Evolutionary conservation across 208 protist species (phyloP).

Genomic region (Leptomonas seymouri): DNA sequence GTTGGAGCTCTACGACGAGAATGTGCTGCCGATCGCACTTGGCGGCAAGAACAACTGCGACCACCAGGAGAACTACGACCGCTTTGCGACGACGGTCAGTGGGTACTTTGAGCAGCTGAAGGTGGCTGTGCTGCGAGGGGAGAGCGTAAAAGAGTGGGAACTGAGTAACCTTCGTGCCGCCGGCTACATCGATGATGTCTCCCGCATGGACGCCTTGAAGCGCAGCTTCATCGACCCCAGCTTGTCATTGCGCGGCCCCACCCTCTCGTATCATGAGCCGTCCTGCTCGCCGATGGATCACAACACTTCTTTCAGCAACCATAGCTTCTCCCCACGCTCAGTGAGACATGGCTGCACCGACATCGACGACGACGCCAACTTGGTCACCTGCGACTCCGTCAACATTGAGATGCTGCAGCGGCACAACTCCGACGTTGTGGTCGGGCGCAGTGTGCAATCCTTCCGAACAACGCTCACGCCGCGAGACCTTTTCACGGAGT

Average conservation of each 20-base stretch:
- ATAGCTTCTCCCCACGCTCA: slow-evolving; percentile 6
- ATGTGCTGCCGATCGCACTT: slow-evolving; percentile 60
- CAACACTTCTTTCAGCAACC: slow-evolving; percentile 1
- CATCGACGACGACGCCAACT: slow-evolving; percentile 31
- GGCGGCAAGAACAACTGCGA: slow-evolving; percentile 79
- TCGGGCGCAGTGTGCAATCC: background rate
- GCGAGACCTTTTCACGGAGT: slow-evolving; percentile 48
- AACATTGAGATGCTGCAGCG: slow-evolving; percentile 9
- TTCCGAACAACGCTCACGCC: background rate
- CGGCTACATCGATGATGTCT: slow-evolving; percentile 30
- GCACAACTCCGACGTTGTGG: background rate
- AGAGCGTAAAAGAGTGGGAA: slow-evolving; percentile 82
- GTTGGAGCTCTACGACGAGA: slow-evolving; percentile 57
- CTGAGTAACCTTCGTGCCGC: slow-evolving; percentile 45
- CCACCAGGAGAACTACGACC: slow-evolving; percentile 45
- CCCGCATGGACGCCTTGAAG: slow-evolving; percentile 32
- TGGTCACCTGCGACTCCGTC: slow-evolving; percentile 41
- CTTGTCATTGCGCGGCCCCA: slow-evolving; percentile 4
- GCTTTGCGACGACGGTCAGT: slow-evolving; percentile 47
- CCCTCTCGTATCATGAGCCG: background rate
- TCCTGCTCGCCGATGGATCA: background rate
- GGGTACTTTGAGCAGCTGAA: slow-evolving; percentile 56
- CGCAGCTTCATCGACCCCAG: slow-evolving; percentile 22
- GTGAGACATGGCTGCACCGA: slow-evolving; percentile 4
- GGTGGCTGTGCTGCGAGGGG: slow-evolving; percentile 43